phyloP scores from a whole-genome alignment of 169 alveolate species.

The Plasmodium vinckei region DNA sequence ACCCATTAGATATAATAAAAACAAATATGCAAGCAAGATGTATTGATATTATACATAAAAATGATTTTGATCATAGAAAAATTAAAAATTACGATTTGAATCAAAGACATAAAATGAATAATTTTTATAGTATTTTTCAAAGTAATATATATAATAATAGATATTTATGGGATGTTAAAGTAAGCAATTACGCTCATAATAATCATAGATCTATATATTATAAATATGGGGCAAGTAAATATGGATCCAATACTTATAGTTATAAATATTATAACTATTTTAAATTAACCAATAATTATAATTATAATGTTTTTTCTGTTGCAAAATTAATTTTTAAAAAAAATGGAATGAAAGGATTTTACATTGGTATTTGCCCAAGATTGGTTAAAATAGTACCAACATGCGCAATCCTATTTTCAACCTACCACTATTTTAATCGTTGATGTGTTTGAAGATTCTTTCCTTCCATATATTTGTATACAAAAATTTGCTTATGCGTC shows the following conservation, averaged over 20 bases:
- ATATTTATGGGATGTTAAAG: slow-evolving; percentile 64
- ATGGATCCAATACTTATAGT: slow-evolving; percentile 66
- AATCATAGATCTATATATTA: slow-evolving; percentile 62
- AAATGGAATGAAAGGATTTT: slow-evolving; percentile 66
- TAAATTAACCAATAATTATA: slow-evolving; percentile 54
- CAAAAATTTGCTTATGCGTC: neutral
- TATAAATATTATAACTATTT: slow-evolving; percentile 67
- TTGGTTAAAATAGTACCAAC: slow-evolving; percentile 78
- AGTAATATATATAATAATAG: slow-evolving; percentile 60
- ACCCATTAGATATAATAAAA: slow-evolving; percentile 77
- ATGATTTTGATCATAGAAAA: slow-evolving; percentile 72
- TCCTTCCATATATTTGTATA: neutral
- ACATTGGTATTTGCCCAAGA: slow-evolving; percentile 77
- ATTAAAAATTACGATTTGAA: slow-evolving; percentile 59
- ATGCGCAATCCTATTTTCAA: slow-evolving; percentile 78
- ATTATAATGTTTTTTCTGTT: slow-evolving; percentile 64
- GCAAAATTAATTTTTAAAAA: slow-evolving; percentile 61
- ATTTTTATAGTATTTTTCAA: slow-evolving; percentile 58
- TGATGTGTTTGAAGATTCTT: slow-evolving; percentile 11
- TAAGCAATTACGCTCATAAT: slow-evolving; percentile 59
- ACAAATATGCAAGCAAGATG: slow-evolving; percentile 81
- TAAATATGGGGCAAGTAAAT: slow-evolving; percentile 67
- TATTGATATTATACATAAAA: slow-evolving; percentile 72
- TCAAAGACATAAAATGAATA: slow-evolving; percentile 7
- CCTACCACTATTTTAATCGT: slow-evolving; percentile 67